Evolutionary conservation across 1,139 yeast genomes (phyloP).

Genomic region (Tardiomyces blankii): DNA sequence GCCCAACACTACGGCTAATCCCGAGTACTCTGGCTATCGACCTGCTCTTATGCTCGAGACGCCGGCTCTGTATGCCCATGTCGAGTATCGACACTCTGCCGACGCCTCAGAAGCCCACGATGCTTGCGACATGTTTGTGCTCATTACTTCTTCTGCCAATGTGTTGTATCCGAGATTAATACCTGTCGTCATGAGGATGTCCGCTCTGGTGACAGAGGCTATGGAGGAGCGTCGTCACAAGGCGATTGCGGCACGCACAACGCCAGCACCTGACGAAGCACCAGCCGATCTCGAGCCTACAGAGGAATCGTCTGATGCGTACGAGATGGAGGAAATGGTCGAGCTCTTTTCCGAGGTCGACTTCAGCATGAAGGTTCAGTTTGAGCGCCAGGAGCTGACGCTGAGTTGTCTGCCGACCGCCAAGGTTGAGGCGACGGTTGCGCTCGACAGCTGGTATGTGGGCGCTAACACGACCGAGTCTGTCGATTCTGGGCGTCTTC

Average conservation of each 20-base stretch:
- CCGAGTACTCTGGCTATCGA: not conserved
- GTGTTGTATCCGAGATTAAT: slow-evolving; percentile 58
- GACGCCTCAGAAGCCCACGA: slow-evolving; percentile 28
- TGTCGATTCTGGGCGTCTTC: slow-evolving; percentile 40
- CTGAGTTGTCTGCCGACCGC: slow-evolving; percentile 92
- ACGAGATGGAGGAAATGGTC: not conserved
- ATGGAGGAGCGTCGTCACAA: not conserved
- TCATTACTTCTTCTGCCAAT: slow-evolving; percentile 61
- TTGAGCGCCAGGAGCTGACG: slow-evolving; percentile 63
- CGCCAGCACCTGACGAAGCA: not conserved
- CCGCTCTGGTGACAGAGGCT: not conserved
- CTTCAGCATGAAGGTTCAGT: slow-evolving; percentile 48
- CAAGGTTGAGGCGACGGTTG: slow-evolving; percentile 77
- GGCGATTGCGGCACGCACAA: too few relatives aligned
- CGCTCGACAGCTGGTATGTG: slow-evolving; percentile 52
- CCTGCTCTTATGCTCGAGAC: slow-evolving; percentile 57
- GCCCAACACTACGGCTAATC: not conserved
- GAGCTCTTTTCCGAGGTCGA: slow-evolving; percentile 37
- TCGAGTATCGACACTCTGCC: slow-evolving; percentile 30
- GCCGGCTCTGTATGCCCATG: slow-evolving; percentile 57
- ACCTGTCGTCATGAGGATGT: slow-evolving; percentile 57
- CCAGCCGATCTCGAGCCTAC: too few relatives aligned
- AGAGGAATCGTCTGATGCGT: not conserved
- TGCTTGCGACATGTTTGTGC: slow-evolving; percentile 39
- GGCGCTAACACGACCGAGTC: slow-evolving; percentile 43